phyloP scores from a whole-genome alignment of 169 alveolate genomes.

The Theileria equi region DNA sequence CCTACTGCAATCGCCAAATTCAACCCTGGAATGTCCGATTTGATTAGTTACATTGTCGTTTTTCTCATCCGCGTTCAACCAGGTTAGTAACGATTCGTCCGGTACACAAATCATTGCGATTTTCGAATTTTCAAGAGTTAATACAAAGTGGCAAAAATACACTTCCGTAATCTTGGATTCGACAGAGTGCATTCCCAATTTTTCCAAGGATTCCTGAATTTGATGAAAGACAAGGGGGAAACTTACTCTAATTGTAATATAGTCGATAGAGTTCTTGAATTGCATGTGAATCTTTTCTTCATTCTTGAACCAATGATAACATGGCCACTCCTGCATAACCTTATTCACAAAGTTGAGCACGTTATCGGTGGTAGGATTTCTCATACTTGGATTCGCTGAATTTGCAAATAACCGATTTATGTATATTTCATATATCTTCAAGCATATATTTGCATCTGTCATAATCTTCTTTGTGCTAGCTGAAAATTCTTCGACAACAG shows the following conservation, averaged over 20 bases:
- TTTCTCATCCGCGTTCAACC: conserved; percentile 8
- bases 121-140: conserved; percentile 8
- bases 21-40: conserved; percentile 14
- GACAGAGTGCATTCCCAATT: conserved; percentile 26
- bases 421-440: conserved; percentile 45
- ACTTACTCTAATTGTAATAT: conserved; percentile 40
- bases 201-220: conserved; percentile 9
- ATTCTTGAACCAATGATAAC: conserved; percentile 52
- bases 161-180: conserved; percentile 42
- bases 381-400: background rate
- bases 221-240: background rate
- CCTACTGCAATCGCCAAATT: conserved; percentile 18
- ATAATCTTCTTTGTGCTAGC: too few species aligned
- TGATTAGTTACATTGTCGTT: too few species aligned
- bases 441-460: conserved; percentile 3
- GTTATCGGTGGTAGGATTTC: too few species aligned
- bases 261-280: conserved; percentile 40
- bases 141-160: conserved; percentile 42
- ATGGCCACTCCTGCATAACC: conserved; percentile 40
- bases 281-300: conserved; percentile 28
- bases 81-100: background rate
- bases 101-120: conserved; percentile 13
- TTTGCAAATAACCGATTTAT: conserved; percentile 16
- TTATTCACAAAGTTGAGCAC: background rate
- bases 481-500: too few species aligned